A percentile compares a stretch with the other conserved stretches of the same genome.
phyloP scores from a whole-genome alignment of 331 rosid genomes.

The Acacia pycnantha region DNA sequence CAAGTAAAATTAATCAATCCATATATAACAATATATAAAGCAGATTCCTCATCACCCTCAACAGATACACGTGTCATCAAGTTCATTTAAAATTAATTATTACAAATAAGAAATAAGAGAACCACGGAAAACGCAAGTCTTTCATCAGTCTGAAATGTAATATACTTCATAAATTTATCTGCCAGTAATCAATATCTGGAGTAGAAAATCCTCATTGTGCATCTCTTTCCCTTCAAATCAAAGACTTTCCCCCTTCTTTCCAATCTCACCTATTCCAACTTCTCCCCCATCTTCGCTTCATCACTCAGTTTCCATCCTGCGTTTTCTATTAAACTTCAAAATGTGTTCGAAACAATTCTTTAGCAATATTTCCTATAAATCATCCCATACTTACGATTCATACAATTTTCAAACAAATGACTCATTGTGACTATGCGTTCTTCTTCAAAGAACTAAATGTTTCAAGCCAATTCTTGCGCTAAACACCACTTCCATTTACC shows the following conservation, averaged over 20 bases:
- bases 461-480: not conserved
- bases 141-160: not conserved
- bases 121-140: not conserved
- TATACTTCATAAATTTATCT: not conserved
- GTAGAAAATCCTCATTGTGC: conserved; percentile 16
- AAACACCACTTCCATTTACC: not conserved
- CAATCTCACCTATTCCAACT: conserved; percentile 3
- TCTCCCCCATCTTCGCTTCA: not conserved
- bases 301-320: not conserved
- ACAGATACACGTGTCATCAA: not conserved
- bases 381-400: not conserved
- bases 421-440: not conserved
- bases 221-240: not conserved
- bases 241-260: not conserved
- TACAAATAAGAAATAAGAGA: conserved; percentile 10
- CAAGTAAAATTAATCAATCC: conserved; percentile 10
- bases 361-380: not conserved
- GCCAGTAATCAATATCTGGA: not conserved
- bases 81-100: not conserved
- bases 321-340: not conserved
- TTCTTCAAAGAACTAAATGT: not conserved
- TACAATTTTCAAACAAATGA: not conserved
- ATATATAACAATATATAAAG: not conserved
- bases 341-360: not conserved
- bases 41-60: conserved; percentile 2